Conservation (phyloP, 2,329 filamentous ascomycete genomes). For the Sporothrix brunneoviolacea region DNA sequence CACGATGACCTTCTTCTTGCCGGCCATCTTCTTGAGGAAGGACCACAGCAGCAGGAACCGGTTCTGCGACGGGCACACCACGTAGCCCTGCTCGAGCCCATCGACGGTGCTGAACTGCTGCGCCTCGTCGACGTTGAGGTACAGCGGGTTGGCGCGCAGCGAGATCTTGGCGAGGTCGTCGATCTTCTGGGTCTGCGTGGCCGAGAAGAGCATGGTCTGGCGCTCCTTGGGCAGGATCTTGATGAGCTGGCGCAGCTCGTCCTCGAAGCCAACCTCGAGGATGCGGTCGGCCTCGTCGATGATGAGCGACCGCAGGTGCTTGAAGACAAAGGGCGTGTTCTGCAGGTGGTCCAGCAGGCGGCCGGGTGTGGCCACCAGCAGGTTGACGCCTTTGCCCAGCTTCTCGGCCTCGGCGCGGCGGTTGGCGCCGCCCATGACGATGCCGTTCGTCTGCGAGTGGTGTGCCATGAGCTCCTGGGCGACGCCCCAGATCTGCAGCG, state of each 20-base stretch:
- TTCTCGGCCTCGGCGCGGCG: constrained; percentile 87
- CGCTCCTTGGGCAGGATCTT: constrained; percentile 84
- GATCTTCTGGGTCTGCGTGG: constrained; percentile 97
- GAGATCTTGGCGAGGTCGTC: constrained; percentile 95
- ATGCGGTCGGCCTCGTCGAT: constrained; percentile 98
- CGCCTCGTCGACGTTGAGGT: constrained; percentile 91
- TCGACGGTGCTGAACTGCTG: constrained; percentile 78
- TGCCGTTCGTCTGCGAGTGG: constrained; percentile 72
- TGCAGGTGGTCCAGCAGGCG: constrained; percentile 89
- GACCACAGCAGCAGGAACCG: constrained; percentile 91
- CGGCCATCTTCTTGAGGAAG: constrained; percentile 83
- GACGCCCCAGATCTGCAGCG: constrained; percentile 93
- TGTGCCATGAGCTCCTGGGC: constrained; percentile 86
- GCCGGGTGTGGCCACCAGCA: constrained; percentile 89
- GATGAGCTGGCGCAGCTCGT: constrained; percentile 95
- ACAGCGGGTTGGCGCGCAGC: constrained; percentile 79
- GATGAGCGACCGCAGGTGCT: constrained; percentile 84
- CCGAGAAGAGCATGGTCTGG: constrained; percentile 97
- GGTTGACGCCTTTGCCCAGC: constrained; percentile 86
- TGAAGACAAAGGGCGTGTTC: constrained; percentile 86
- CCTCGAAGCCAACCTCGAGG: constrained; percentile 94
- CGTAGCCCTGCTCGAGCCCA: constrained; percentile 91
- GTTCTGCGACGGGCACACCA: constrained; percentile 87
- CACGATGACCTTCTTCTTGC: constrained; percentile 98
- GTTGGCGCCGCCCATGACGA: constrained; percentile 89